Evolutionary conservation across 2,329 filamentous ascomycete species (phyloP).

Genomic region (Exophiala phaeomuriformis): DNA sequence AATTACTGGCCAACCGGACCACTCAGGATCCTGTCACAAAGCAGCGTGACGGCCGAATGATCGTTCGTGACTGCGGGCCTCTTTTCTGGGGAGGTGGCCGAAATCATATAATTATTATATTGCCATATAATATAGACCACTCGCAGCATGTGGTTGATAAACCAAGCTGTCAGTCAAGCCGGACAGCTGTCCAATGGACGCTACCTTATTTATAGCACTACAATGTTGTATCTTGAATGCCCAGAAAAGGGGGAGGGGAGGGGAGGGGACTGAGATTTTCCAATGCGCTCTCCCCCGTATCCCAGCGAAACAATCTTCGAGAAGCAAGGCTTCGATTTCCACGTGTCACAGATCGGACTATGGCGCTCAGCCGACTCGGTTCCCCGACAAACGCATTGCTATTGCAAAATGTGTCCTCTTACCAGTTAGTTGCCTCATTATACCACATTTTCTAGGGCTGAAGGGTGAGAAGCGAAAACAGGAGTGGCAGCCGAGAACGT

Average conservation of each 20-base stretch:
- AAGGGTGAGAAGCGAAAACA: constrained; percentile 8
- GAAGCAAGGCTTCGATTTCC: background rate
- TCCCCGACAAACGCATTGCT: too few species aligned
- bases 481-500: constrained; percentile 5
- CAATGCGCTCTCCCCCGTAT: background rate
- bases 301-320: background rate
- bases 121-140: too few species aligned
- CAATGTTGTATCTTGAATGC: too few species aligned
- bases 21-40: background rate
- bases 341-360: too few species aligned
- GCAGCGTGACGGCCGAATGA: background rate
- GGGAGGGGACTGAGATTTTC: background rate
- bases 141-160: background rate
- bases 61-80: background rate
- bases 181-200: background rate
- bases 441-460: background rate
- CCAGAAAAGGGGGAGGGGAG: background rate
- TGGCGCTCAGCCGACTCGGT: too few species aligned
- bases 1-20: background rate
- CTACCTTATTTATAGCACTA: background rate
- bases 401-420: too few species aligned
- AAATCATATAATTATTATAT: too few species aligned
- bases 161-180: background rate
- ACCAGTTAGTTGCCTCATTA: background rate
- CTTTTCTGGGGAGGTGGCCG: background rate